A percentile compares a stretch with the other conserved stretches of the same genome.
Conservation (phyloP, 176 grass and related monocot species). For the Oryza punctata region DNA sequence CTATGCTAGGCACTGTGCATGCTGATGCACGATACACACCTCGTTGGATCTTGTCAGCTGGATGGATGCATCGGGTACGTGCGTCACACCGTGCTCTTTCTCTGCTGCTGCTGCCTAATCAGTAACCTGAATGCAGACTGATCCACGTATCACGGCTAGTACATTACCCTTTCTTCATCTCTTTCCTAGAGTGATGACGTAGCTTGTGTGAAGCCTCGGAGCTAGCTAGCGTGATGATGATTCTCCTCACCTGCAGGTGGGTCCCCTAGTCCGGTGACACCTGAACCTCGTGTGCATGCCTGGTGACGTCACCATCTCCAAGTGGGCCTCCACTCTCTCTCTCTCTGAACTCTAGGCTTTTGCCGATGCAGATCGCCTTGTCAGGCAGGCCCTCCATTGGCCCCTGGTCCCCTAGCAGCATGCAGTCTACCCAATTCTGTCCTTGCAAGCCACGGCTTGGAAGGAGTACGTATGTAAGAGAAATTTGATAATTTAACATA, state of each 20-base stretch:
- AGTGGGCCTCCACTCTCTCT: neutral
- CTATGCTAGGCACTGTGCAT: neutral
- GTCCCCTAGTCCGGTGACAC: conserved; percentile 16
- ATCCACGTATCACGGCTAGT: neutral
- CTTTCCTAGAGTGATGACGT: neutral
- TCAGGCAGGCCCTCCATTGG: neutral
- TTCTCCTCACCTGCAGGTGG: neutral
- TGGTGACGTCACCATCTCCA: neutral
- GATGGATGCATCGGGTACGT: neutral
- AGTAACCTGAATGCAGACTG: neutral
- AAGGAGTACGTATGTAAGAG: too few species aligned
- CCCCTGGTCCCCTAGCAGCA: neutral
- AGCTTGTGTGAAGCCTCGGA: neutral
- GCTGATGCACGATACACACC: neutral
- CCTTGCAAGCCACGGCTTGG: neutral
- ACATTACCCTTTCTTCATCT: too few species aligned
- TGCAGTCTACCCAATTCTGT: neutral
- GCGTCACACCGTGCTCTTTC: neutral
- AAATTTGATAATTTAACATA: too few species aligned
- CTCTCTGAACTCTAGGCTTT: neutral
- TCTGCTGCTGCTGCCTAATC: neutral
- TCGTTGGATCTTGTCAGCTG: neutral
- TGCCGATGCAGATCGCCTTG: neutral
- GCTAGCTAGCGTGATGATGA: neutral
- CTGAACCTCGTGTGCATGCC: conserved; percentile 22